Base-by-base conservation (phyloP, 805 yeast genomes). In the Candida wancherniae region DNA sequence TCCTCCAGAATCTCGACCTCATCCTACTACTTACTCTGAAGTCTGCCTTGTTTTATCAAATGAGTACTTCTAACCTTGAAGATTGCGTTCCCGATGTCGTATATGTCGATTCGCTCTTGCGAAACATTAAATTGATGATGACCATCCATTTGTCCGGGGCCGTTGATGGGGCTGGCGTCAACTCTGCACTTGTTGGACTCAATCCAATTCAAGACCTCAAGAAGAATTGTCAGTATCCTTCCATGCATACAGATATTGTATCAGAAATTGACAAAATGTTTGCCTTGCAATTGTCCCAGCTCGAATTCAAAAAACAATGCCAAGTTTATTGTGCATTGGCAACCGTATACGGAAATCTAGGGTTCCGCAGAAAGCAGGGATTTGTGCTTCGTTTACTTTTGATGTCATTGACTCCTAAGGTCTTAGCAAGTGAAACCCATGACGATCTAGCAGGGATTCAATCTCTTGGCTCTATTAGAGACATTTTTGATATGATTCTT, bases 61-160 rank as follows among this genome's bases (percentile, higher is more conserved):
- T 49, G 22, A 77, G 90, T 22, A 62, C 74, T 4, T 52, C 63
- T 22, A 77, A 72, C 34, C 66, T 70, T 6, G 85, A 78, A 34
- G 95, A 90, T 42, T 74, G 73, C 42, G 88, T 81, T 0, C 97
- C 97, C 0, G 90, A 80, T 37, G 56, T 81, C 1, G 87, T 87
- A 0, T 83, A 77, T 41, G 75, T 82, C 24, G 95, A 86, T 42
- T 67, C 80, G 2, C 62, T 83, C 3, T 43, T 87, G 19, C 67
- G 96, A 37, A 72, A 69, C 30, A 58, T 79, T 14, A 75, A 76
- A 33, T 69, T 84, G 31, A 70, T 82, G 69, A 67, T 80, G 2
- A 52, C 64, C 7, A 53, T 77, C 4, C 67, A 67, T 39, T 49
- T 69, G 3, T 71, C 74, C 19, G 74, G 70, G 2, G 25, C 45